These are phyloP conservation scores for Lipomyces lipofer DNA, from an alignment of 805 yeast species.

Conservation along the genomic window DNA sequence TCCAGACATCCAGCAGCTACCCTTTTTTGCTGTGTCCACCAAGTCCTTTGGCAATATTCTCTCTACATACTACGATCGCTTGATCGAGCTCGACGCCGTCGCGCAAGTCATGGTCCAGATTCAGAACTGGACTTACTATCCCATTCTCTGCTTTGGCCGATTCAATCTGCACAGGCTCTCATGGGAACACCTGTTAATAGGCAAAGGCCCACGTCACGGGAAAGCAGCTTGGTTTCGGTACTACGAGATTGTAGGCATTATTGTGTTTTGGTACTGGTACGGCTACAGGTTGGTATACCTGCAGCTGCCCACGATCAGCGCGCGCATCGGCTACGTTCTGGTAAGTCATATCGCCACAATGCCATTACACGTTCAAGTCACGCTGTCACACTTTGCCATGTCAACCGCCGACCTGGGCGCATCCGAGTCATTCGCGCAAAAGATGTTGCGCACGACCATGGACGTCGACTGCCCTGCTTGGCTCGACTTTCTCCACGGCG, in stretches of 20 bases:
- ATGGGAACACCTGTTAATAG: constrained; percentile 73
- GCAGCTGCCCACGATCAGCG: constrained; percentile 53
- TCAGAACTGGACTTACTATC: constrained; percentile 74
- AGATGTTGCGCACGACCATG: constrained; percentile 89
- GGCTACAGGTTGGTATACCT: constrained; percentile 62
- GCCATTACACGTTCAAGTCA: constrained; percentile 90
- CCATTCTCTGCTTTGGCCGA: constrained; percentile 77
- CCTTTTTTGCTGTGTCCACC: constrained; percentile 83
- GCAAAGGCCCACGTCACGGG: constrained; percentile 77
- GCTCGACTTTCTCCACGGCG: constrained; percentile 90
- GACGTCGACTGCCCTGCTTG: constrained; percentile 92
- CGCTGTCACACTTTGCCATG: constrained; percentile 90
- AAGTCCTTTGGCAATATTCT: constrained; percentile 66
- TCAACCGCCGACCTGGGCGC: constrained; percentile 84
- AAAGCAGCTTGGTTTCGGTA: constrained; percentile 85
- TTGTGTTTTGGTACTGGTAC: constrained; percentile 77
- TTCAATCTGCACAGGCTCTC: constrained; percentile 81
- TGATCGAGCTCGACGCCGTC: constrained; percentile 67
- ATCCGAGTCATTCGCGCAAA: constrained; percentile 72
- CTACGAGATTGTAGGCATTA: constrained; percentile 68
- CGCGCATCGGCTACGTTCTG: constrained; percentile 60
- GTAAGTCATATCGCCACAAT: constrained; percentile 78
- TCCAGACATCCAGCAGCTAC: constrained; percentile 91
- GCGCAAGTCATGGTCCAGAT: constrained; percentile 59
- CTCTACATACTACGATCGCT: constrained; percentile 76